Evolutionary conservation across 2,329 filamentous ascomycete genomes (phyloP).

Genomic region (Cladophialophora exuberans): DNA sequence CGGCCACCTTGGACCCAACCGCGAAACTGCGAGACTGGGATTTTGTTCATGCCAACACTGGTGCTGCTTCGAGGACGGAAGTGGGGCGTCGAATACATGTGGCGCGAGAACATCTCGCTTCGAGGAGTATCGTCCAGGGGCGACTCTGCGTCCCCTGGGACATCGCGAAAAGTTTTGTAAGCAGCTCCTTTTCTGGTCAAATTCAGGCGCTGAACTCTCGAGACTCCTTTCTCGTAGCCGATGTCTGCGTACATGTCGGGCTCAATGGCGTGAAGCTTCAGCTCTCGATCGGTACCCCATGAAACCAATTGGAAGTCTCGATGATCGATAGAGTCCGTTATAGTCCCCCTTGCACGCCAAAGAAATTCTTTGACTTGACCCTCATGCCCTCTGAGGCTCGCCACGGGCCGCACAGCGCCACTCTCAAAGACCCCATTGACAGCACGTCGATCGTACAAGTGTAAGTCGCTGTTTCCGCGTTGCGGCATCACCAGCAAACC

Average conservation of each 20-base stretch:
- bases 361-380: conserved; percentile 85
- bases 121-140: conserved; percentile 25
- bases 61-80: conserved; percentile 39
- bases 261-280: conserved; percentile 76
- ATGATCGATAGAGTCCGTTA: conserved; percentile 71
- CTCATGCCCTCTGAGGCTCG: conserved; percentile 59
- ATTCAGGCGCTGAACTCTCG: conserved; percentile 66
- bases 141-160: conserved; percentile 60
- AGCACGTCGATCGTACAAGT: conserved; percentile 73
- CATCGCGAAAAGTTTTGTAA: conserved; percentile 82
- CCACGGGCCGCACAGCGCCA: conserved; percentile 47
- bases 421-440: conserved; percentile 37
- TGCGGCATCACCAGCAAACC: conserved; percentile 91
- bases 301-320: conserved; percentile 92
- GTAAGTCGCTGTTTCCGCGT: conserved; percentile 80
- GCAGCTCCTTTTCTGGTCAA: conserved; percentile 80
- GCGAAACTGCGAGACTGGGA: conserved; percentile 53
- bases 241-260: conserved; percentile 67
- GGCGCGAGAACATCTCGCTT: conserved; percentile 31
- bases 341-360: conserved; percentile 77
- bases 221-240: conserved; percentile 71
- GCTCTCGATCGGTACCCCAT: conserved; percentile 84
- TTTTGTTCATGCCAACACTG: conserved; percentile 52
- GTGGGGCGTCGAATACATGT: conserved; percentile 20
- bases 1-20: conserved; percentile 49